Base-by-base conservation (phyloP, 805 yeast genomes). In the Candida quercuum region DNA sequence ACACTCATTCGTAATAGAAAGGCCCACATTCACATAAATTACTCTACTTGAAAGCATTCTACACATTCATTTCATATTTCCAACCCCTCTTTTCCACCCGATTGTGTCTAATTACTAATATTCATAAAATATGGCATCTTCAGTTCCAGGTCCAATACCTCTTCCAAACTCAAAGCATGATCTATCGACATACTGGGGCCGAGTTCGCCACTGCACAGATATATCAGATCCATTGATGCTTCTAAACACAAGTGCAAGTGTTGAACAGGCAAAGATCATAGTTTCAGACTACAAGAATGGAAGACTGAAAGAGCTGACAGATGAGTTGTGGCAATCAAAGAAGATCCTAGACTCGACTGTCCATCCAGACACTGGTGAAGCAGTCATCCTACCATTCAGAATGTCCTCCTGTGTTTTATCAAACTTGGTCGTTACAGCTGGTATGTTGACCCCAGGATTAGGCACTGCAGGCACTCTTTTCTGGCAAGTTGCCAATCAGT, bases 401-500 rank as follows among this genome's bases (percentile, higher is more conserved):
- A 93, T 93, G 99, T 87, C 96, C 18, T 82, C 91, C 23, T 87
- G 93, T 66, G 99, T 93, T 14, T 67, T 93, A 37, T 86, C 96
- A 10, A 93, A 93, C 60, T 65, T 93, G 61, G 91, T 91, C 17
- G 98, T 93, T 35, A 91, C 98, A 6, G 91, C 84, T 4, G 99
- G 99, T 47, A 93, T 93, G 99, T 73, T 93, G 47, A 91, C 97
- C 2, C 99, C 99, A 7, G 84, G 85, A 39, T 61, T 93, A 56
- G 94, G 95, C 9, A 78, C 88, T 9, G 77, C 74, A 0, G 99
- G 99, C 27, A 91, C 98, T 0, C 58, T 88, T 17, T 91, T 93
- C 63, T 93, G 99, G 99, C 99, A 93, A 65, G 77, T 93, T 59
- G 95, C 97, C 16, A 93, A 93, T 64, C 99, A 93, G 64, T 86